A percentile compares a stretch with the other conserved stretches of the same genome.
These are phyloP conservation scores for Xylaria sp. DNA, from an alignment of 495 filamentous ascomycete species.

Conservation along the genomic window DNA sequence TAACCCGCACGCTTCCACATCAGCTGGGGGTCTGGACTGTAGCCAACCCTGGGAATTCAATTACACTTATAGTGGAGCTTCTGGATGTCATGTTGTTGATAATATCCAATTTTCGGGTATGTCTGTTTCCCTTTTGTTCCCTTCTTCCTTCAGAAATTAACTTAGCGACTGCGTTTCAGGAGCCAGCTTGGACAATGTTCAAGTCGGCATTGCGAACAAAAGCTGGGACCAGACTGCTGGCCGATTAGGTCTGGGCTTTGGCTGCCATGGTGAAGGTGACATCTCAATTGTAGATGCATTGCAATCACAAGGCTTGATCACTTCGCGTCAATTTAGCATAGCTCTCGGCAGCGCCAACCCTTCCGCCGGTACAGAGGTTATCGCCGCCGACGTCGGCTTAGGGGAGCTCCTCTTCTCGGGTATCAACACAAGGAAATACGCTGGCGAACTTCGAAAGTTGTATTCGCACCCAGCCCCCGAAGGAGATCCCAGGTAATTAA, in stretches of 20 bases:
- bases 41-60: constrained; percentile 9
- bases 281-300: constrained; percentile 12
- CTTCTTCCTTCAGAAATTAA: background rate
- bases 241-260: constrained; percentile 26
- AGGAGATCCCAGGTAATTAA: constrained; percentile 15
- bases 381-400: constrained; percentile 5
- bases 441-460: constrained; percentile 25
- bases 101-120: constrained; percentile 19
- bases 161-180: background rate
- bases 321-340: constrained; percentile 28
- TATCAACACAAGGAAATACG: constrained; percentile 25
- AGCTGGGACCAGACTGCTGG: constrained; percentile 23
- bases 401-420: constrained; percentile 29
- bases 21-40: background rate
- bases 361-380: background rate
- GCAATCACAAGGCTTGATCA: constrained; percentile 17
- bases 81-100: constrained; percentile 19
- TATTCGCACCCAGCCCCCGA: background rate
- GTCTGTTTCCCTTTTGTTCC: background rate
- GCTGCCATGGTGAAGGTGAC: constrained; percentile 3
- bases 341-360: constrained; percentile 21
- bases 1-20: constrained; percentile 14
- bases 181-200: background rate
- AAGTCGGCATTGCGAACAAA: constrained; percentile 21
- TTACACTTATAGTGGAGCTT: constrained; percentile 9